phyloP scores from a whole-genome alignment of 768 basidiomycete genomes.

The Auriscalpium vulgare region DNA sequence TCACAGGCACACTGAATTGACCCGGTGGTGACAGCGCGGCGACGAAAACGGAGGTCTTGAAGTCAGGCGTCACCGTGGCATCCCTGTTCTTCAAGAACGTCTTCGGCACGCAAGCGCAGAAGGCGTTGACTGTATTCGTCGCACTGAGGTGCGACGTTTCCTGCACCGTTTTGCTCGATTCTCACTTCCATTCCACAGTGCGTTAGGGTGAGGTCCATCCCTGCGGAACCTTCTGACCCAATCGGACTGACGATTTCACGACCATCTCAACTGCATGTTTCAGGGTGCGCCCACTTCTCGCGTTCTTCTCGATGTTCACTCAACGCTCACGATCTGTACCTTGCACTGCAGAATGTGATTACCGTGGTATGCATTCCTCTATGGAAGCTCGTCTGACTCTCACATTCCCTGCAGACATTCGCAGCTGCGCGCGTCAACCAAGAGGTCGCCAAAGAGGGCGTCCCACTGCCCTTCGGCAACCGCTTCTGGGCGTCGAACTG shows the following conservation, averaged over 20 bases:
- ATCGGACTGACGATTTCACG: neutral
- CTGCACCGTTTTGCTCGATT: neutral
- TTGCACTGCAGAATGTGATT: slow-evolving; percentile 5
- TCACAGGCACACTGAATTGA: neutral
- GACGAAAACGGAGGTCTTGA: slow-evolving; percentile 39
- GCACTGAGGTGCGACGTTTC: slow-evolving; percentile 38
- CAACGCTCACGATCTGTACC: neutral
- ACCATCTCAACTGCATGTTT: neutral
- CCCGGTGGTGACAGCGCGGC: slow-evolving; percentile 24
- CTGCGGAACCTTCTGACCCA: too few relatives aligned
- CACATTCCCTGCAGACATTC: slow-evolving; percentile 32
- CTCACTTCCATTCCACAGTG: slow-evolving; percentile 18
- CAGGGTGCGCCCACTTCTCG: too few relatives aligned
- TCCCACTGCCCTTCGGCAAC: slow-evolving; percentile 53
- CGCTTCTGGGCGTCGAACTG: slow-evolving; percentile 56
- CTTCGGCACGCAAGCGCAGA: slow-evolving; percentile 44
- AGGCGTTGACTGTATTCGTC: slow-evolving; percentile 48
- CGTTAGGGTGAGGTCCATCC: slow-evolving; percentile 23
- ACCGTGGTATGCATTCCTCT: neutral
- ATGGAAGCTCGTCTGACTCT: neutral
- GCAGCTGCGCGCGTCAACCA: slow-evolving; percentile 46
- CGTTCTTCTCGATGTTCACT: neutral
- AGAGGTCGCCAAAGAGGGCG: slow-evolving; percentile 55
- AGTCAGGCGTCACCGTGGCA: slow-evolving; percentile 48
- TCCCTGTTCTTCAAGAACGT: slow-evolving; percentile 52